These are phyloP conservation scores for Psidium friedrichsthalianum DNA, from an alignment of 345 rosid species.

Conservation along the genomic window DNA sequence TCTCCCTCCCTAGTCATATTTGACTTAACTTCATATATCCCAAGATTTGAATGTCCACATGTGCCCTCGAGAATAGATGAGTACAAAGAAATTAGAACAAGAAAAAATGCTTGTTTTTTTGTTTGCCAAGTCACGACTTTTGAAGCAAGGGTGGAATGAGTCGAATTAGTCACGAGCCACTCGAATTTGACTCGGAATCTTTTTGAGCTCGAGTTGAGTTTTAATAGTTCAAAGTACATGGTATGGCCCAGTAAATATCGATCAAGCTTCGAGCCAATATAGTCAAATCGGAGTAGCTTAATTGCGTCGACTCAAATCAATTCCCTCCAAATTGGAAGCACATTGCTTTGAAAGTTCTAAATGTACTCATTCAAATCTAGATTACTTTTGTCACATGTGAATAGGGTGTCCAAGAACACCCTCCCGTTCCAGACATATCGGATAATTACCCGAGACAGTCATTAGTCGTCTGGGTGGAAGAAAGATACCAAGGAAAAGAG, in stretches of 20 bases:
- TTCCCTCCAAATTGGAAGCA: not conserved
- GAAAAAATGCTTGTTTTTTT: not conserved
- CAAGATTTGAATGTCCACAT: not conserved
- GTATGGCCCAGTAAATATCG: not conserved
- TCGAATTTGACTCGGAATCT: not conserved
- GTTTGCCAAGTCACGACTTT: not conserved
- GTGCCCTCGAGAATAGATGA: not conserved
- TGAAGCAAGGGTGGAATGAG: not conserved
- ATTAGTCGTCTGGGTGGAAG: not conserved
- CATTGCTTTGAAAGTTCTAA: not conserved
- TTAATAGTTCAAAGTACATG: not conserved
- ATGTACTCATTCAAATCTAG: not conserved
- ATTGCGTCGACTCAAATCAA: not conserved
- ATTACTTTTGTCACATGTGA: not conserved
- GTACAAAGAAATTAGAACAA: not conserved
- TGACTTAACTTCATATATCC: not conserved
- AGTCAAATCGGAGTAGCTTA: not conserved
- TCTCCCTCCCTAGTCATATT: not conserved
- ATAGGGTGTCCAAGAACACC: not conserved
- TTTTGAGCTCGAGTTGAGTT: not conserved
- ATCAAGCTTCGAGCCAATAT: not conserved
- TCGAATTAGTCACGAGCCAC: not conserved
- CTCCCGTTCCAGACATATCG: not conserved
- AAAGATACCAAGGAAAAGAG: not conserved
- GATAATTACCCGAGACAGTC: not conserved